phyloP scores from a whole-genome alignment of 352 stramenopile genomes.

The Phytophthora boehmeriae region DNA sequence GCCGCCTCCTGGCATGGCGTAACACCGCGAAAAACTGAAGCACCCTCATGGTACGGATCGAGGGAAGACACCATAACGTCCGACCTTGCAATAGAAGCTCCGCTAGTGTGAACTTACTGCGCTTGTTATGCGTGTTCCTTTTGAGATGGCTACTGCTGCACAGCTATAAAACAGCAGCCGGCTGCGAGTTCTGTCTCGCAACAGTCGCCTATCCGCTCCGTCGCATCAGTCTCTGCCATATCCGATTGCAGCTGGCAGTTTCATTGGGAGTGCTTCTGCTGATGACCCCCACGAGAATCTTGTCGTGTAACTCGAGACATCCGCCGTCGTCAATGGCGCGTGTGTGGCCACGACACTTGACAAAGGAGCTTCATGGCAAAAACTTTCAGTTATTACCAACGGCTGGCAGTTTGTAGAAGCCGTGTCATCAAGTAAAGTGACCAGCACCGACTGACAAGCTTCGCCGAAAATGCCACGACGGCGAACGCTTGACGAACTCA shows the following conservation, averaged over 20 bases:
- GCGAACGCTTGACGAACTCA: no score
- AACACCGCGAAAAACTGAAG: conserved; percentile 24
- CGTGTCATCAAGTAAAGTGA: no score
- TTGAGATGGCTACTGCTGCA: not conserved
- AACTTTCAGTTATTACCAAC: conserved; percentile 7
- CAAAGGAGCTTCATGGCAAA: not conserved
- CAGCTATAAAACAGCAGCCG: no score
- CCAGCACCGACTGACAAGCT: no score
- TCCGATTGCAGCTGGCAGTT: not conserved
- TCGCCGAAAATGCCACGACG: no score
- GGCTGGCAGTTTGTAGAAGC: conserved; percentile 1
- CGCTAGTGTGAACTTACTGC: conserved; percentile 10
- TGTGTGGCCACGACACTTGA: not conserved
- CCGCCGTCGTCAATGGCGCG: not conserved
- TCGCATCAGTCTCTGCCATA: not conserved
- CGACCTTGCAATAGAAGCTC: conserved; percentile 40
- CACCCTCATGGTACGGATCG: conserved; percentile 16
- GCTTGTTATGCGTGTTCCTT: not conserved
- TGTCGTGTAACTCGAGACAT: not conserved
- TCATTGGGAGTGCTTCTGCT: not conserved
- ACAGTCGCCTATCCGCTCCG: conserved; percentile 1
- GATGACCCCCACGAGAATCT: not conserved
- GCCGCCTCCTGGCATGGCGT: conserved; percentile 61
- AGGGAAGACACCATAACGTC: conserved; percentile 23
- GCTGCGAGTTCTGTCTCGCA: no score